Percentiles rank a stretch among this genome's conserved stretches.
Conservation (phyloP, 352 stramenopile species). For the Pythium insidiosum region DNA sequence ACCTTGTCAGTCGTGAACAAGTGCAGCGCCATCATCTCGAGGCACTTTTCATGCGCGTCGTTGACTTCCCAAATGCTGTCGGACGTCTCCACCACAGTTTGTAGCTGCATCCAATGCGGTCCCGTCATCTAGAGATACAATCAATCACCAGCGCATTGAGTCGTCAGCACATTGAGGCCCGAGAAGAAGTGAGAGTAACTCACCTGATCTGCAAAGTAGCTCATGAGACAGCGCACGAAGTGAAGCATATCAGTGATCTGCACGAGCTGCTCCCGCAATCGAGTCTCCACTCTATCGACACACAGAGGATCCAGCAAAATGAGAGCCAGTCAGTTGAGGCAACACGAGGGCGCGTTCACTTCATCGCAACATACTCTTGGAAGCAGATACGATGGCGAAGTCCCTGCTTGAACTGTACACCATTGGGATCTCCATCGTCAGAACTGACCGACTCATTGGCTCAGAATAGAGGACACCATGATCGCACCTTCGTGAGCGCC, state of each 20-base stretch:
- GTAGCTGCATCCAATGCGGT: constrained; percentile 13
- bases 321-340: background rate
- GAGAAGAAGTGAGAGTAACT: background rate
- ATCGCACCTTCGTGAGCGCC: constrained; percentile 39
- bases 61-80: constrained; percentile 45
- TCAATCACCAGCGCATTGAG: background rate
- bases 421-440: too few species aligned
- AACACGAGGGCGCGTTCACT: too few species aligned
- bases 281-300: constrained; percentile 28
- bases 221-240: constrained; percentile 58
- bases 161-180: background rate
- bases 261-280: constrained; percentile 35
- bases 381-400: constrained; percentile 46
- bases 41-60: constrained; percentile 41
- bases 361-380: constrained; percentile 32
- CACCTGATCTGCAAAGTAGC: constrained; percentile 66
- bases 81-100: constrained; percentile 12
- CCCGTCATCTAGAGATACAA: constrained; percentile 17
- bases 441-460: background rate
- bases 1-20: constrained; percentile 78
- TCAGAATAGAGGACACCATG: background rate
- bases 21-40: constrained; percentile 50
- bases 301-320: background rate
- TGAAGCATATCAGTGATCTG: constrained; percentile 66
- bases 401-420: constrained; percentile 35